phyloP scores from a whole-genome alignment of 306 rosid genomes.

The Calophaca sinica region DNA sequence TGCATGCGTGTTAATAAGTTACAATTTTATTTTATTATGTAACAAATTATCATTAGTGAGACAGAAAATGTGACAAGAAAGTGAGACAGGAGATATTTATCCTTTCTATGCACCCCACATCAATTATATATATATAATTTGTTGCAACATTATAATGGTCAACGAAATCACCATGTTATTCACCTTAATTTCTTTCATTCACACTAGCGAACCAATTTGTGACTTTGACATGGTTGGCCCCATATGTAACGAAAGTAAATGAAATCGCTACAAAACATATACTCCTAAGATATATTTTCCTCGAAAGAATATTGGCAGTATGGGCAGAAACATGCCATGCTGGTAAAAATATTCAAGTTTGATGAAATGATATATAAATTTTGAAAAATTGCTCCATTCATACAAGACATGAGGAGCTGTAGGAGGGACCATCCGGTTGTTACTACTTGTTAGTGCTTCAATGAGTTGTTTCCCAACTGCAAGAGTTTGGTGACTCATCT shows the following conservation, averaged over 20 bases:
- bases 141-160: slow-evolving; percentile 39
- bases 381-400: slow-evolving; percentile 53
- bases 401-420: slow-evolving; percentile 60
- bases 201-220: neutral
- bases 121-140: slow-evolving; percentile 16
- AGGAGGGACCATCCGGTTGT: slow-evolving; percentile 60
- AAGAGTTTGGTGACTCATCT: slow-evolving; percentile 50
- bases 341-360: slow-evolving; percentile 39
- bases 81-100: too few relatives aligned
- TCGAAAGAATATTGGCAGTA: slow-evolving; percentile 47
- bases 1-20: too few relatives aligned
- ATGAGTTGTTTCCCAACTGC: slow-evolving; percentile 87
- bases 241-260: slow-evolving; percentile 1
- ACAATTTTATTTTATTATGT: too few relatives aligned
- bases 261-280: neutral
- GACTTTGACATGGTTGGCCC: slow-evolving; percentile 39
- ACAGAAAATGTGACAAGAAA: too few relatives aligned
- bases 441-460: slow-evolving; percentile 57
- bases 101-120: slow-evolving; percentile 46
- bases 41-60: too few relatives aligned
- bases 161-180: slow-evolving; percentile 37
- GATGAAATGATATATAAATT: slow-evolving; percentile 38
- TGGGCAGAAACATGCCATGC: slow-evolving; percentile 77
- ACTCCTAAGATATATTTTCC: neutral
- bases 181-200: slow-evolving; percentile 35